Evolutionary conservation across 2,329 filamentous ascomycete species (phyloP).

Genomic region (Botryotinia convoluta): DNA sequence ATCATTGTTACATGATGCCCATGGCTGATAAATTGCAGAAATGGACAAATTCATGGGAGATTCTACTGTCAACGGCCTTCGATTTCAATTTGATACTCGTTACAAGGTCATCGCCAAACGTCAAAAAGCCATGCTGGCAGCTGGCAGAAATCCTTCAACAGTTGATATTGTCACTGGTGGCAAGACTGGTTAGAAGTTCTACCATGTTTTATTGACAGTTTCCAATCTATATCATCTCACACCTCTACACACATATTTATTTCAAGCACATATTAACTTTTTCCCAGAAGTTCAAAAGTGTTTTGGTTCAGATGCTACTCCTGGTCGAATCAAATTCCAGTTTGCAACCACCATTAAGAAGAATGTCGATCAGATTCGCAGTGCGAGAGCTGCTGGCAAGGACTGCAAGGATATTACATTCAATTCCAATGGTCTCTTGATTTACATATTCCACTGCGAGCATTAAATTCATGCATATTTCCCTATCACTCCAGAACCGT

Average conservation of each 20-base stretch:
- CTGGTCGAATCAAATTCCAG: conserved; percentile 35
- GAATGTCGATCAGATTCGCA: conserved; percentile 39
- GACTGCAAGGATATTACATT: conserved; percentile 32
- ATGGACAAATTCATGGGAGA: conserved; percentile 23
- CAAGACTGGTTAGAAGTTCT: conserved; percentile 9
- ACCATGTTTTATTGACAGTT: neutral
- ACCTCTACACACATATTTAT: neutral
- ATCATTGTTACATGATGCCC: neutral
- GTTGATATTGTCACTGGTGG: conserved; percentile 1
- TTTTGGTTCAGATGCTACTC: conserved; percentile 50
- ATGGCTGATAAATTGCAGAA: conserved; percentile 11
- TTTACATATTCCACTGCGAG: neutral
- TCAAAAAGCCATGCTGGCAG: conserved; percentile 46
- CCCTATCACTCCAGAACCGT: neutral
- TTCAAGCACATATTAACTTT: conserved; percentile 18
- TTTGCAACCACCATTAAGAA: conserved; percentile 38
- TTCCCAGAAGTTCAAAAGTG: conserved; percentile 19
- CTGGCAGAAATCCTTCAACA: conserved; percentile 40
- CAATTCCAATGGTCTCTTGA: neutral
- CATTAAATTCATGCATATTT: neutral
- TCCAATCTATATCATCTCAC: neutral
- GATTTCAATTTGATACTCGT: conserved; percentile 29
- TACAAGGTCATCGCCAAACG: conserved; percentile 52
- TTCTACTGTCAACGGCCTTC: conserved; percentile 25
- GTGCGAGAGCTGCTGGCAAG: conserved; percentile 32